A percentile compares a stretch with the other conserved stretches of the same genome.
These are phyloP conservation scores for Microascus cirrosus DNA, from an alignment of 2,329 filamentous ascomycete species.

Conservation along the genomic window DNA sequence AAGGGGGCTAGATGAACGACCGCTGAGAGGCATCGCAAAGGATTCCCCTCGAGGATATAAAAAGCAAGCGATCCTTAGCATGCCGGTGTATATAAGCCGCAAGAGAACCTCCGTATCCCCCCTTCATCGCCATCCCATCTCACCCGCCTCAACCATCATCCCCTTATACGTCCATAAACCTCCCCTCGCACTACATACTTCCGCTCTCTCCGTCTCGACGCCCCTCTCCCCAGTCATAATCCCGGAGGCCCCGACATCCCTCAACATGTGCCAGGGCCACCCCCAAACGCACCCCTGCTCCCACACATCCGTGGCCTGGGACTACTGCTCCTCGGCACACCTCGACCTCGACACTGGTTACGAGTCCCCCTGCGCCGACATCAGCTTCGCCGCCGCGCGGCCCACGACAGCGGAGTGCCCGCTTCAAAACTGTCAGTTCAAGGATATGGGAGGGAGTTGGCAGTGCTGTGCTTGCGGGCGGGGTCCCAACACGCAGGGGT, in stretches of 20 bases:
- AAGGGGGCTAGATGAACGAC: background rate
- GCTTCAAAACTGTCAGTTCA: slow-evolving; percentile 39
- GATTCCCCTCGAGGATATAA: background rate
- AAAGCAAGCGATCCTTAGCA: background rate
- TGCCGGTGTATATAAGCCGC: background rate
- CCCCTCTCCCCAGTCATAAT: background rate
- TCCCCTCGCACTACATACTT: background rate
- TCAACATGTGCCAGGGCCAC: slow-evolving; percentile 41
- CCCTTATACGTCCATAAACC: background rate
- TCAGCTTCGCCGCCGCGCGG: slow-evolving; percentile 33
- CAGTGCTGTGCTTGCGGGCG: slow-evolving; percentile 41
- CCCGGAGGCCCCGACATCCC: background rate
- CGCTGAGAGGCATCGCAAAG: background rate
- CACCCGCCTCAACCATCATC: background rate
- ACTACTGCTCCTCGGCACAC: slow-evolving; percentile 34
- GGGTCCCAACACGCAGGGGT: slow-evolving; percentile 39
- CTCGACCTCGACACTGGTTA: slow-evolving; percentile 39
- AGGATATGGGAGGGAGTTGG: slow-evolving; percentile 36
- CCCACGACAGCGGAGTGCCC: slow-evolving; percentile 32
- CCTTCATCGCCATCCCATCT: background rate
- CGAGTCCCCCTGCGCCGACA: slow-evolving; percentile 36
- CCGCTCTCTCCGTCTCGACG: background rate
- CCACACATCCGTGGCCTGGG: slow-evolving; percentile 44
- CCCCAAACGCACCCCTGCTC: slow-evolving; percentile 39
- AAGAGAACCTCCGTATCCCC: background rate